Conservation (phyloP, 2,329 filamentous ascomycete genomes). For the Apiospora pterosperma region DNA sequence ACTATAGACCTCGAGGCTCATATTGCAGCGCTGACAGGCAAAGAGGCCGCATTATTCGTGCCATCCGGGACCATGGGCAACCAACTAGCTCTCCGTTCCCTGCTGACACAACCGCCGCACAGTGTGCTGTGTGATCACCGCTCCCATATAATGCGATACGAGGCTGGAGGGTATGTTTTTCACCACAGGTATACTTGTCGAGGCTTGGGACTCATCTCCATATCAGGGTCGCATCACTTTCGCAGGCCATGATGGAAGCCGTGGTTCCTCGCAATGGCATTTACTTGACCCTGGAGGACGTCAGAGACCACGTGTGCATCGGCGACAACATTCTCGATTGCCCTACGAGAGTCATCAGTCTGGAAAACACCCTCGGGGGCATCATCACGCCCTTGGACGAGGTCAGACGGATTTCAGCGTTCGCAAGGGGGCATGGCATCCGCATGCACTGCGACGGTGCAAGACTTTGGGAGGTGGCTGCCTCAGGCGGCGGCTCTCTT, state of each 20-base stretch:
- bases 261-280: constrained; percentile 32
- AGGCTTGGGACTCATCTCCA: background rate
- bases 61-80: constrained; percentile 81
- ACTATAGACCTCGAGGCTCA: constrained; percentile 65
- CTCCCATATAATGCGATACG: constrained; percentile 63
- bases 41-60: constrained; percentile 67
- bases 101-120: constrained; percentile 68
- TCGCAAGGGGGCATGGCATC: constrained; percentile 32
- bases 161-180: constrained; percentile 39
- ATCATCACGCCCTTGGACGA: constrained; percentile 32
- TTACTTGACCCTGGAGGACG: constrained; percentile 41
- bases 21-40: constrained; percentile 61
- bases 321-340: constrained; percentile 40
- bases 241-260: constrained; percentile 59
- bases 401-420: constrained; percentile 28
- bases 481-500: constrained; percentile 39
- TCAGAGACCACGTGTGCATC: constrained; percentile 28
- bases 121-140: constrained; percentile 66
- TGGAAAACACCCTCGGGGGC: constrained; percentile 39
- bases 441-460: constrained; percentile 50
- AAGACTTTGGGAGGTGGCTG: constrained; percentile 48
- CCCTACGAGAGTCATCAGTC: constrained; percentile 36
- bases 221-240: constrained; percentile 51
- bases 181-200: background rate
- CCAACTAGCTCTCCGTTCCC: constrained; percentile 69